phyloP scores from a whole-genome alignment of 768 basidiomycete genomes.

The Boletus rufocinnamomeus region DNA sequence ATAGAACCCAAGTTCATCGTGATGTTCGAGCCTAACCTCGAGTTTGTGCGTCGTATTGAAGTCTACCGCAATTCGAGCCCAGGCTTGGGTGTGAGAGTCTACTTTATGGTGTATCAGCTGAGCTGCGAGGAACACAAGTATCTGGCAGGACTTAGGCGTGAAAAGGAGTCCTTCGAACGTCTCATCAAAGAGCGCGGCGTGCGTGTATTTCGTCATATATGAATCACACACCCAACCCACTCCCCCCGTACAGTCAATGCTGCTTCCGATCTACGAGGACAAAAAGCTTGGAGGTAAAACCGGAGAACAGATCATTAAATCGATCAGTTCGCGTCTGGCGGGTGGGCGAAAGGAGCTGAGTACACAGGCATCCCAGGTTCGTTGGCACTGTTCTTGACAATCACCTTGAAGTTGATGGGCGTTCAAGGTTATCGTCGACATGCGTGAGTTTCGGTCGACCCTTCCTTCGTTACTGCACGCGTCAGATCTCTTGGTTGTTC shows the following conservation, averaged over 20 bases:
- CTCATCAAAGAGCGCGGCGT: conserved; percentile 92
- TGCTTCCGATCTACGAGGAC: conserved; percentile 78
- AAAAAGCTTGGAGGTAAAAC: conserved; percentile 39
- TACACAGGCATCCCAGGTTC: conserved; percentile 64
- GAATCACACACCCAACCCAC: neutral
- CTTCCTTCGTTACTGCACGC: conserved; percentile 90
- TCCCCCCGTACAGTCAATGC: conserved; percentile 66
- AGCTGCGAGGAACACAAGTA: conserved; percentile 97
- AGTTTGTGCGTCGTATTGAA: conserved; percentile 91
- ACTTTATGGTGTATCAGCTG: conserved; percentile 93
- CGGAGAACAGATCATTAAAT: conserved; percentile 68
- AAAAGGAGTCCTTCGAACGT: conserved; percentile 92
- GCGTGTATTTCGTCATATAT: conserved; percentile 34
- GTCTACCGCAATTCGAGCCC: conserved; percentile 87
- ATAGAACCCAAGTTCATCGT: conserved; percentile 89
- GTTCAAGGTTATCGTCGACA: conserved; percentile 86
- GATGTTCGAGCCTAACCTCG: conserved; percentile 93
- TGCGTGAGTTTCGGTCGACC: conserved; percentile 94
- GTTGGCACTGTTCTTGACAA: neutral
- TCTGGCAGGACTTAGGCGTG: conserved; percentile 80
- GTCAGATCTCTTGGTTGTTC: conserved; percentile 75
- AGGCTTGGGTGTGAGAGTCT: conserved; percentile 82
- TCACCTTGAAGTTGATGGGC: neutral
- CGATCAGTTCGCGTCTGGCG: conserved; percentile 82
- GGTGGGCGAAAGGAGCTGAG: conserved; percentile 76